A percentile compares a stretch with the other conserved stretches of the same genome.
phyloP scores from a whole-genome alignment of 306 rosid genomes.

The Sesbania bispinosa region DNA sequence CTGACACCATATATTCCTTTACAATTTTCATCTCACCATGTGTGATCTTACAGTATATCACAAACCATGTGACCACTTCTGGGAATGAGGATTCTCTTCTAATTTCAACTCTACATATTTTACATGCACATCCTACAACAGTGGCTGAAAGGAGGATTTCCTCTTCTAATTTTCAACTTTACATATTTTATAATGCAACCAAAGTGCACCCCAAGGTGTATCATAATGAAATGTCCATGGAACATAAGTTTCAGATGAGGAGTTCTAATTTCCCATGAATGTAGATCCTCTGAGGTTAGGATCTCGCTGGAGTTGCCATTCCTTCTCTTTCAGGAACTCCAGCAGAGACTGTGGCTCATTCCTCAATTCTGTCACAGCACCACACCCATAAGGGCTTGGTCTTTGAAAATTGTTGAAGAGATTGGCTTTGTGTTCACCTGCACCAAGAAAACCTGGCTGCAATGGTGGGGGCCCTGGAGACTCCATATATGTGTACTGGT shows the following conservation, averaged over 20 bases:
- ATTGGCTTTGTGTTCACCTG: constrained; percentile 43
- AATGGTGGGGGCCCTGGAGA: constrained; percentile 49
- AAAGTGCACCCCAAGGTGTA: constrained; percentile 21
- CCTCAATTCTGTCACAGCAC: constrained; percentile 55
- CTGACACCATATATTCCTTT: background rate
- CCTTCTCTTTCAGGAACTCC: constrained; percentile 70
- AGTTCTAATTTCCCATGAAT: constrained; percentile 58
- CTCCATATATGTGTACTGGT: constrained; percentile 43
- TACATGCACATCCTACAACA: constrained; percentile 10
- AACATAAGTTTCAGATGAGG: constrained; percentile 1
- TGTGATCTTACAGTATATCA: background rate
- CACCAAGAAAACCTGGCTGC: constrained; percentile 45
- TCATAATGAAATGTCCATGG: background rate
- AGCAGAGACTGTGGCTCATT: constrained; percentile 71
- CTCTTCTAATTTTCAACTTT: background rate
- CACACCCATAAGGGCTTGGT: constrained; percentile 55
- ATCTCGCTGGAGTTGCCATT: constrained; percentile 69
- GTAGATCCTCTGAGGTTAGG: constrained; percentile 51
- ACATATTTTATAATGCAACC: constrained; percentile 12
- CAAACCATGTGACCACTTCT: background rate
- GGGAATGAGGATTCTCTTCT: background rate
- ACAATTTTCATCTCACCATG: background rate
- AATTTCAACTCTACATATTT: constrained; percentile 3
- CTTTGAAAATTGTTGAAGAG: constrained; percentile 54
- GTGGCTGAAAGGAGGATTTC: background rate